Base-by-base conservation (phyloP, 1,284 basidiomycete species). In the Inonotus obliquus region DNA sequence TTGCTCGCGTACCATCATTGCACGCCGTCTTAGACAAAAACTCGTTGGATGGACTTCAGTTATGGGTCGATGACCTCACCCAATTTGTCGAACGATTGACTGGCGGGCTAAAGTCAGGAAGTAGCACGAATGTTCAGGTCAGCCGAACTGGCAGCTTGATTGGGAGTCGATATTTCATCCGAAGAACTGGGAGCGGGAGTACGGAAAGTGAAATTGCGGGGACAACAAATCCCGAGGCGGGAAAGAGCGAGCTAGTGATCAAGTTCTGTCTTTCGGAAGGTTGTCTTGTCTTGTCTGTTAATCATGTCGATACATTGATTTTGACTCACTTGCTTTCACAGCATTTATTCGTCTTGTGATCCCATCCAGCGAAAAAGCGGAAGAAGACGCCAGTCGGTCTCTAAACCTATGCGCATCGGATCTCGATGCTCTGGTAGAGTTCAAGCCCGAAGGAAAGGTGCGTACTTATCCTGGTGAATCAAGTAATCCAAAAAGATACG, bases 31-130 rank as follows among this genome's bases (percentile, higher is more conserved):
- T 94, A 55, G 79, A 83, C 3, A 94, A 94, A 69, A 69, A 74
- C 5, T 66, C 77, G 1, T 72, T 94, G 7, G 91, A 96, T 69
- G 84, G 84, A 11, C 71, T 97, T 17, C 93, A 96, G 71, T 87
- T 88, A 67, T 92, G 91, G 80, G 87, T 86, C 7, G 95, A 98
- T 69, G 94, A 96, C 70, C 72, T 88, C 23, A 78, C 85, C 4
- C 91, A 91, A 69, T 81, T 89, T 64, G 69, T 86, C 1, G 89
- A 85, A 57, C 54, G 51, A 27, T n/a, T 60, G 10, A 57, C 77
- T 48, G 70, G 70, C 0, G 70, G 73, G 0, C 74, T 57, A 68
- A 69, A 0, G 71, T 73, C 60, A 54, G 71, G 70, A n/a, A 69
- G 66, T 67, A 63, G 64, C 39, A 70, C 70, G 6, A 67, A 44